These are phyloP conservation scores for Cyclocybe cylindracea DNA, from an alignment of 768 basidiomycete species.

Conservation along the genomic window DNA sequence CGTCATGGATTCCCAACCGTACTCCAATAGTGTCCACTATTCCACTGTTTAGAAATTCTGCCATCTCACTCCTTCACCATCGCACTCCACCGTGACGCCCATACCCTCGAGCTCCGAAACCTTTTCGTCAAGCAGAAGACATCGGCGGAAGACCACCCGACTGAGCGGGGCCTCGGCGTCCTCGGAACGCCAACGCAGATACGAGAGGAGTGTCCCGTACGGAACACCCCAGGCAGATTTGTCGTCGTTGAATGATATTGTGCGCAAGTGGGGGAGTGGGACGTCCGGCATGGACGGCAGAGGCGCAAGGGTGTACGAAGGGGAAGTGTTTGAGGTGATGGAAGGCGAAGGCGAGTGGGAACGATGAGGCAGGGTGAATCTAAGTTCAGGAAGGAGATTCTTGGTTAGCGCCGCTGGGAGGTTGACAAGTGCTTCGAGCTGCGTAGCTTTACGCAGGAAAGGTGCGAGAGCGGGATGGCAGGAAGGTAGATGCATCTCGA, in stretches of 20 bases:
- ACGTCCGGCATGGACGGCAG: neutral
- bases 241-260: constrained; percentile 16
- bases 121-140: constrained; percentile 13
- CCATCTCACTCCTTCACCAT: constrained; percentile 12
- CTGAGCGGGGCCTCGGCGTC: constrained; percentile 5
- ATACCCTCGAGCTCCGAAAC: constrained; percentile 6
- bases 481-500: constrained; percentile 13
- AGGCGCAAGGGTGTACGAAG: too few relatives aligned
- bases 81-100: constrained; percentile 9
- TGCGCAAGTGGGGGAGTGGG: constrained; percentile 9
- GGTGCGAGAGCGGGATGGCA: constrained; percentile 11
- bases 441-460: constrained; percentile 9
- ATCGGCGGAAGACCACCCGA: constrained; percentile 9
- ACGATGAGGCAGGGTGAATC: neutral
- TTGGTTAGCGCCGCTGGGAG: constrained; percentile 12
- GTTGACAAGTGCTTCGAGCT: constrained; percentile 8
- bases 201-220: constrained; percentile 11
- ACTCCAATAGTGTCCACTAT: too few relatives aligned
- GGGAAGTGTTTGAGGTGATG: too few relatives aligned
- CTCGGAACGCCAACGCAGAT: constrained; percentile 12
- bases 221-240: constrained; percentile 14
- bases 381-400: constrained; percentile 7
- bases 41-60: constrained; percentile 9
- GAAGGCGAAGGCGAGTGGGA: too few relatives aligned
- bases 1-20: too few relatives aligned